Evolutionary conservation across 345 rosid species (phyloP).

Genomic region (Diplotaxis tenuifolia): DNA sequence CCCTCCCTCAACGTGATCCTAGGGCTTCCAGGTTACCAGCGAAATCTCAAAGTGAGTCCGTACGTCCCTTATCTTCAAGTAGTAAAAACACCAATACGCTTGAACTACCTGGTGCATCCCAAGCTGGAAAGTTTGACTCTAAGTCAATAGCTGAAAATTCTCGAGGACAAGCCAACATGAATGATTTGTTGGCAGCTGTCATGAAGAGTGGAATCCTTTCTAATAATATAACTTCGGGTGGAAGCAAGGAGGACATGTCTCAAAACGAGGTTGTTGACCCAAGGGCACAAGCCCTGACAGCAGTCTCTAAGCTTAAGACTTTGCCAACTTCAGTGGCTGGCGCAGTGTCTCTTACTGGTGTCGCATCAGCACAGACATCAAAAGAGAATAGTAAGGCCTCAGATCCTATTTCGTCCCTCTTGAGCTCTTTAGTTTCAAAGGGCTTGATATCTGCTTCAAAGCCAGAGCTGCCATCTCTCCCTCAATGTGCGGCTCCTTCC

Average conservation of each 20-base stretch:
- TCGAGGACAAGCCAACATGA: constrained; percentile 50
- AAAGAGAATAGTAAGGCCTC: constrained; percentile 45
- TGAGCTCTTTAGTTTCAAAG: constrained; percentile 89
- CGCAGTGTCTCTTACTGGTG: constrained; percentile 37
- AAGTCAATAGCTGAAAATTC: constrained; percentile 35
- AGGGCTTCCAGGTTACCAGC: constrained; percentile 50
- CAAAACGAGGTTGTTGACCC: constrained; percentile 36
- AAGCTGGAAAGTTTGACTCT: constrained; percentile 40
- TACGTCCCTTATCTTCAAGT: constrained; percentile 34
- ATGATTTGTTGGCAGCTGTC: constrained; percentile 71
- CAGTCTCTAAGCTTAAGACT: constrained; percentile 42
- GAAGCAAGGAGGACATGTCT: constrained; percentile 32
- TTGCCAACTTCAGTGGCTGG: constrained; percentile 34
- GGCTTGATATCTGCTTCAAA: constrained; percentile 86
- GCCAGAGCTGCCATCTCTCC: constrained; percentile 42
- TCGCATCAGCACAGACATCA: constrained; percentile 42
- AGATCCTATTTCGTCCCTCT: constrained; percentile 71
- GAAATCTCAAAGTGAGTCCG: constrained; percentile 40
- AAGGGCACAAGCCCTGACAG: constrained; percentile 29
- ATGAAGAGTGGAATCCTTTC: constrained; percentile 72
- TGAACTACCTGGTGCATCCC: constrained; percentile 46
- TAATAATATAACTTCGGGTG: constrained; percentile 36
- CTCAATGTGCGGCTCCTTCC: constrained; percentile 35
- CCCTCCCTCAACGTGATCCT: constrained; percentile 48
- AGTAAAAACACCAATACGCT: constrained; percentile 27